A percentile compares a stretch with the other conserved stretches of the same genome.
Conservation (phyloP, 306 rosid genomes). For the Abrus pulchellus region DNA sequence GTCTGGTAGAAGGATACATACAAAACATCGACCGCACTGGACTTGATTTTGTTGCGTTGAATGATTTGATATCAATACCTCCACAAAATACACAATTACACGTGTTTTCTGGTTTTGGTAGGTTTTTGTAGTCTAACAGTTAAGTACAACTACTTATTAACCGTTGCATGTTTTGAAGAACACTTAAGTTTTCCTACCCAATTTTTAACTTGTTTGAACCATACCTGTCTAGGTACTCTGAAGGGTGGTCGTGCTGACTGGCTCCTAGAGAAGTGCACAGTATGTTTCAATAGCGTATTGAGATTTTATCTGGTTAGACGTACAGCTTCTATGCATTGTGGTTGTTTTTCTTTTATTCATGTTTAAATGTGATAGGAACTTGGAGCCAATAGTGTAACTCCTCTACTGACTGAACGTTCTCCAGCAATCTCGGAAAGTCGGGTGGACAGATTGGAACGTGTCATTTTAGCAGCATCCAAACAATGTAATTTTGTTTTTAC, state of each 20-base stretch:
- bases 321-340: slow-evolving; percentile 10
- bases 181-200: slow-evolving; percentile 7
- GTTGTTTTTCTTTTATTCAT: slow-evolving; percentile 36
- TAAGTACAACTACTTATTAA: slow-evolving; percentile 11
- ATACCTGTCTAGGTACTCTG: slow-evolving; percentile 69
- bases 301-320: slow-evolving; percentile 41
- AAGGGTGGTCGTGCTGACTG: slow-evolving; percentile 97
- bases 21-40: slow-evolving; percentile 66
- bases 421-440: slow-evolving; percentile 78
- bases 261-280: slow-evolving; percentile 98
- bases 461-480: slow-evolving; percentile 90
- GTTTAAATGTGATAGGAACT: slow-evolving; percentile 71
- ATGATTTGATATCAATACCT: slow-evolving; percentile 70
- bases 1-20: slow-evolving; percentile 79
- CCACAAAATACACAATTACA: slow-evolving; percentile 75
- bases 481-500: slow-evolving; percentile 65
- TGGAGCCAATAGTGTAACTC: slow-evolving; percentile 91
- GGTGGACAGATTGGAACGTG: slow-evolving; percentile 82
- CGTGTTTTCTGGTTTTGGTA: slow-evolving; percentile 85
- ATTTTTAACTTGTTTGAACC: slow-evolving; percentile 40
- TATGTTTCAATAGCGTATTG: slow-evolving; percentile 49
- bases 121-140: slow-evolving; percentile 39
- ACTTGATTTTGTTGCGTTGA: slow-evolving; percentile 77
- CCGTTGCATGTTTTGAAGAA: slow-evolving; percentile 34
- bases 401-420: slow-evolving; percentile 90